Conservation (phyloP, 768 basidiomycete genomes). For the Sarcodon sp. region DNA sequence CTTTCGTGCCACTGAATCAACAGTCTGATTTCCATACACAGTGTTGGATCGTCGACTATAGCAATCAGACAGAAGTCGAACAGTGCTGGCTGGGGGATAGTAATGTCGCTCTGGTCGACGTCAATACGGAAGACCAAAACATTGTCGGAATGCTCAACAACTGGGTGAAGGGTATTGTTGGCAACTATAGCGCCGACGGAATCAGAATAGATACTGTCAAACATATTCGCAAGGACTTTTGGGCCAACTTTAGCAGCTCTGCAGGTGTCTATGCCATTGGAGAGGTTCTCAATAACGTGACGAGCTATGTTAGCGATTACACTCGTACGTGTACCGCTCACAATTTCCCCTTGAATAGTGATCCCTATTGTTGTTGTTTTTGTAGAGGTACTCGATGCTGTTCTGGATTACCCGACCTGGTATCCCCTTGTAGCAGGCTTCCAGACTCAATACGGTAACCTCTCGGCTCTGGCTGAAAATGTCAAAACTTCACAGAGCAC, state of each 20-base stretch:
- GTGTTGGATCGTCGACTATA: slow-evolving; percentile 29
- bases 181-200: slow-evolving; percentile 37
- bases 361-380: neutral
- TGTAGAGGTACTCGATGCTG: slow-evolving; percentile 27
- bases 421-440: slow-evolving; percentile 30
- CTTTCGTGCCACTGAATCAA: slow-evolving; percentile 19
- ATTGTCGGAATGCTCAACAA: slow-evolving; percentile 29
- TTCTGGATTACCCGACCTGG: slow-evolving; percentile 39
- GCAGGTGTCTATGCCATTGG: slow-evolving; percentile 43
- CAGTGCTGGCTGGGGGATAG: slow-evolving; percentile 50
- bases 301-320: slow-evolving; percentile 24
- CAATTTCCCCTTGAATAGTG: no score
- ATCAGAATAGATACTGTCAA: slow-evolving; percentile 49
- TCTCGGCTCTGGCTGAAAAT: slow-evolving; percentile 16
- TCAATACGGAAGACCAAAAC: slow-evolving; percentile 37
- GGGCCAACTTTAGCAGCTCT: slow-evolving; percentile 33
- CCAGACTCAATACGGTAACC: slow-evolving; percentile 17
- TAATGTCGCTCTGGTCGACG: slow-evolving; percentile 38
- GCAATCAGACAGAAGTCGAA: slow-evolving; percentile 35
- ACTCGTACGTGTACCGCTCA: slow-evolving; percentile 20
- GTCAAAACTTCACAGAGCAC: slow-evolving; percentile 18
- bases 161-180: slow-evolving; percentile 35
- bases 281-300: slow-evolving; percentile 34
- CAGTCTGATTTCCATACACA: slow-evolving; percentile 24
- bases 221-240: slow-evolving; percentile 40